Evolutionary conservation across 176 grass and related monocot genomes (phyloP).

Genomic region (Alopecurus myosuroides): DNA sequence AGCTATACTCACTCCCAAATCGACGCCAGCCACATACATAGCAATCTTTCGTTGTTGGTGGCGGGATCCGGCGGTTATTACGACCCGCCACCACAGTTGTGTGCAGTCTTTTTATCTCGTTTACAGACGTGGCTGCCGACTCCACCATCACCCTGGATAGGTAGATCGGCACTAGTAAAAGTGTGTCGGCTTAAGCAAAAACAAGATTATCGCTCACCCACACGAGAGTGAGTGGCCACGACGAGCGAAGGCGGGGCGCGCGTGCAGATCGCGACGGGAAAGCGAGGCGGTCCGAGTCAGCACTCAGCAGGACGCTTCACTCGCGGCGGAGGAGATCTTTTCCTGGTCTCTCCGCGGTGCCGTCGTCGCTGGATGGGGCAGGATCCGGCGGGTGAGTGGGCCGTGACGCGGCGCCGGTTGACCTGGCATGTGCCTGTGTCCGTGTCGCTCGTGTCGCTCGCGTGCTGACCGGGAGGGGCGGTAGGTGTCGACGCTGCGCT

Average conservation of each 20-base stretch:
- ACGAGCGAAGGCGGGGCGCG: no score
- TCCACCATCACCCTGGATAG: background rate
- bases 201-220: background rate
- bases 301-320: background rate
- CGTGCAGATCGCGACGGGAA: background rate
- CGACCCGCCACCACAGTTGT: background rate
- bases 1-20: no score
- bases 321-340: background rate
- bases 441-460: background rate
- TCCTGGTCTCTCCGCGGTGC: background rate
- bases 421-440: background rate
- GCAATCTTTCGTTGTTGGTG: no score
- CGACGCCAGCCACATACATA: no score
- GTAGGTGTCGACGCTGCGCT: background rate
- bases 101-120: background rate
- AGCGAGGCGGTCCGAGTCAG: constrained; percentile 19
- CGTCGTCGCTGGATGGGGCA: background rate
- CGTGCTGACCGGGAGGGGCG: background rate
- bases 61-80: no score
- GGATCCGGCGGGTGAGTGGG: constrained; percentile 12
- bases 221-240: background rate
- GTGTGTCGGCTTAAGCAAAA: background rate
- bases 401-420: constrained; percentile 25
- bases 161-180: background rate
- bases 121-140: background rate